Evolutionary conservation across 1,139 yeast species (phyloP).

Genomic region (Arxiozyma slooffiae): DNA sequence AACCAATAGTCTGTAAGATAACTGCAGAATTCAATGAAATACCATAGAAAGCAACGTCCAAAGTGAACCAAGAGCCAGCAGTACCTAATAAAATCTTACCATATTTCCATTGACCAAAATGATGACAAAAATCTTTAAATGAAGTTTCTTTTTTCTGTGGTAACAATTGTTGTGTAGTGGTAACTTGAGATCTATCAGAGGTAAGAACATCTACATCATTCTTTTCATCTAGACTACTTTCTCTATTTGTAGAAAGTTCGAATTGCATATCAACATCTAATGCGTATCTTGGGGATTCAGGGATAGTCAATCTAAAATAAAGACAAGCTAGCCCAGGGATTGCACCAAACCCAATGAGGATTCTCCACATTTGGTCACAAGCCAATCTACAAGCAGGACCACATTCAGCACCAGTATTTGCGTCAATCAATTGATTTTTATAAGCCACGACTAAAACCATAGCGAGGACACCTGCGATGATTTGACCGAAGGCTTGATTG

Average conservation of each 20-base stretch:
- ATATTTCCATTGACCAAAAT: constrained; percentile 83
- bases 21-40: constrained; percentile 69
- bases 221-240: constrained; percentile 1
- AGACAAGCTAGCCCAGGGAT: constrained; percentile 77
- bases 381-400: constrained; percentile 58
- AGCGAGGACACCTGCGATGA: constrained; percentile 76
- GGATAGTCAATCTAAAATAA: constrained; percentile 84
- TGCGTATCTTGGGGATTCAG: constrained; percentile 85
- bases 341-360: constrained; percentile 77
- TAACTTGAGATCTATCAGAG: constrained; percentile 36
- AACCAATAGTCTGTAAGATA: constrained; percentile 78
- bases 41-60: constrained; percentile 94
- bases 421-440: constrained; percentile 46
- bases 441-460: constrained; percentile 62
- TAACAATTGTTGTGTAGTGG: constrained; percentile 32
- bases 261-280: constrained; percentile 60
- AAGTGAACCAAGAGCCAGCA: constrained; percentile 92
- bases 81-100: constrained; percentile 83
- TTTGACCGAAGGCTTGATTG: constrained; percentile 88
- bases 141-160: constrained; percentile 31
- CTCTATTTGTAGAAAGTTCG: constrained; percentile 35
- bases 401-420: constrained; percentile 47
- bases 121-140: constrained; percentile 48
- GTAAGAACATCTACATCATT: constrained; percentile 1
- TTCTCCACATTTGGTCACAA: constrained; percentile 91